phyloP scores from a whole-genome alignment of 1,139 yeast genomes.

The Torulaspora pretoriensis region DNA sequence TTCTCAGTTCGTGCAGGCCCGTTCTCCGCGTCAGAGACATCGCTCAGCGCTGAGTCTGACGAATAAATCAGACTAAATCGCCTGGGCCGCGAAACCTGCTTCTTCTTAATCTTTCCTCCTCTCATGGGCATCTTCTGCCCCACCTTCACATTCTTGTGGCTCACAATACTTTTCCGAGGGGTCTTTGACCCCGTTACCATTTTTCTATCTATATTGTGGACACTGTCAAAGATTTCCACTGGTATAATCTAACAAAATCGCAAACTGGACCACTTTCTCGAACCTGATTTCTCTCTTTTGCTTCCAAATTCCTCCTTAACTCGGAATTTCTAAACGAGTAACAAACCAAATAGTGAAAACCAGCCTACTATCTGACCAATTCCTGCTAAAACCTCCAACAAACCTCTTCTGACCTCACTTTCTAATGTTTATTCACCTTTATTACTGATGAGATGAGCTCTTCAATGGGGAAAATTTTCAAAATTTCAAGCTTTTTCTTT shows the following conservation, averaged over 20 bases:
- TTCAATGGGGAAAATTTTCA: conserved; percentile 15
- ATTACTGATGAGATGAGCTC: conserved; percentile 15
- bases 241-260: too few relatives aligned
- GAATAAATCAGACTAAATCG: conserved; percentile 36
- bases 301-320: background rate
- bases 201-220: background rate
- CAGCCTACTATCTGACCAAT: background rate
- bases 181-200: conserved; percentile 27
- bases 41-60: conserved; percentile 35
- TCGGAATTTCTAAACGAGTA: too few relatives aligned
- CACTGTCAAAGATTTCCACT: too few relatives aligned
- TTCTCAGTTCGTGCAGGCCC: conserved; percentile 7
- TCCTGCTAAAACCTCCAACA: background rate
- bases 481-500: conserved; percentile 2
- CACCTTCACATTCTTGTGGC: conserved; percentile 10
- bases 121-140: conserved; percentile 27
- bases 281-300: background rate
- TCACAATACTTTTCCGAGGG: conserved; percentile 23
- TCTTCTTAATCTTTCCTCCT: conserved; percentile 17
- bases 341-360: too few relatives aligned
- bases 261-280: background rate
- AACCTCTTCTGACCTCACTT: background rate
- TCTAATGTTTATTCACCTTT: background rate
- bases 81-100: conserved; percentile 28
- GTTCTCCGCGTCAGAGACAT: conserved; percentile 26